Evolutionary conservation across 305 asterid genomes (phyloP), one percentile per base, ranked within the genome.

Genomic region (Stenogyne calaminthoides): DNA sequence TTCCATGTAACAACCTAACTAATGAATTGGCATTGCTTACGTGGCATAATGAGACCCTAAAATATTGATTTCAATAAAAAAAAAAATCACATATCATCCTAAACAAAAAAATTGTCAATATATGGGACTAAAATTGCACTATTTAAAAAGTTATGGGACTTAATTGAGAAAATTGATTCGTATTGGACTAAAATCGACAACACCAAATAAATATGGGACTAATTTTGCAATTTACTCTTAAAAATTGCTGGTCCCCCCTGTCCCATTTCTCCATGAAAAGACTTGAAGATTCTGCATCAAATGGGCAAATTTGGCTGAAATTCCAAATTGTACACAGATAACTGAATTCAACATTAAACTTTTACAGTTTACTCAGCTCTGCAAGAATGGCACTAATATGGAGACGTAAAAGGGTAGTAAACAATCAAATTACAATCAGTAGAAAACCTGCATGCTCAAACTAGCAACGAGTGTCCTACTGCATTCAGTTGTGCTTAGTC

Each of bases 341-440:
- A 71, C 36, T 70, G 71, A 55, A 76, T 72, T 76, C 65, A 44
- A 40, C 12, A 76, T 51, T 57, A 46, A 9, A 29, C 64, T 19
- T 67, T 49, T 42, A 47, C 20, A 47, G 55, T 47, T 47, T 47
- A 44, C 44, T 39, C 77, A 64, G 71, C 46, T 6, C 60, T 32
- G 29, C 37, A 77, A 71, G 64, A 27, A 68, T 16, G 8, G 10
- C 39, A 19, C 10, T 27, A 20, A 55, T 15, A 44, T 58, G 61
- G 46, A 65, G 56, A 34, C 16, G 34, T 25, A 11, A 51, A 60
- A 29, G 34, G 32, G 27, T 7, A 64, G 62, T 54, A 5, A 40
- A 64, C 20, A 51, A 80, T 55, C 44, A 34, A 20, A 64, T 12
- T 25, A 52, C 32, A 36, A 64, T 10, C 19, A 59, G 40, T 54